Evolutionary conservation across 179 eudicot genomes (phyloP), one percentile per base, ranked within the genome.

Genomic region (Heliamphora pulchella): DNA sequence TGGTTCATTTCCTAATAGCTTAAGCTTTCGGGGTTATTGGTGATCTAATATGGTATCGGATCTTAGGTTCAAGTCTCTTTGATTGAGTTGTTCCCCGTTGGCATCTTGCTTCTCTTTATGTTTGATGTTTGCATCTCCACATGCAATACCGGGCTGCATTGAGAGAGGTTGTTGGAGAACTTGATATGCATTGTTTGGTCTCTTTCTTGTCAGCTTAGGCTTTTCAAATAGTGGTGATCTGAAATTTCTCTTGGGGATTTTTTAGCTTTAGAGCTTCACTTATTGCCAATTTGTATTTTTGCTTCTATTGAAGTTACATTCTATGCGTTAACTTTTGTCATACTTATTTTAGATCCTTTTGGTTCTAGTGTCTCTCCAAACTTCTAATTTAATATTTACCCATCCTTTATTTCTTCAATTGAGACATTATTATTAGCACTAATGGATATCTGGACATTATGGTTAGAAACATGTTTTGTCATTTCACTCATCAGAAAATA

Each of bases 401-500:
- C 50, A 10, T 22, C 46, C 11, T 76, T 75, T 68, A 69, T 63
- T 69, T 44, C 11, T 3, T 69, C 17, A 5, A 54, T 74, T 74
- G 41, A 10, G 64, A 74, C 11, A 39, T 31, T 55, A 48, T 39
- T 74, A 14, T 20, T 63, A 54, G 76, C 48, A 39, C 63, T 22
- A 39, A 13, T 8, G 4, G 59, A 73, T 53, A 22, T 74, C 77
- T 74, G 3, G n/a, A 74, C 4, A 6, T 5, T 14, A 15, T 39
- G 11, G 20, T 54, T 74, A 47, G 13, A 74, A 74, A 31, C 47
- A 31, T 74, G 11, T 74, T 31, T 74, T 54, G 5, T 18, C 63
- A 54, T 74, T 55, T 74, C 48, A 31, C 46, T 74, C 47, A 54
- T 72, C 44, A 22, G 43, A 74, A 74, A 8, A 54, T 74, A 55